Base-by-base conservation (phyloP, 306 rosid genomes). In the Rosa rugosa region DNA sequence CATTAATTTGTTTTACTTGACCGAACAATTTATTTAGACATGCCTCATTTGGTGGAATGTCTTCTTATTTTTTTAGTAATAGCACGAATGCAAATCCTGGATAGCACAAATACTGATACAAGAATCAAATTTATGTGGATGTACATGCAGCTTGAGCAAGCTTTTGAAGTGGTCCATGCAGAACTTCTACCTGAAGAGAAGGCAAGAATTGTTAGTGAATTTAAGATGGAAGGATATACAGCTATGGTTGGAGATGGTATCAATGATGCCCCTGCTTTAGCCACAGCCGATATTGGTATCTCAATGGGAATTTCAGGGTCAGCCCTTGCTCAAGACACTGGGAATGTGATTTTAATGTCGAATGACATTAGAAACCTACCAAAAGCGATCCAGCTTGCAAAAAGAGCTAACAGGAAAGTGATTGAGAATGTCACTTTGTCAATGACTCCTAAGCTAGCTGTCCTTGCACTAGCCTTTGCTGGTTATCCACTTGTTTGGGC, bases 241-340 rank as follows among this genome's bases (percentile, higher is more conserved):
- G 98, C 93, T 13, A 95, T 95, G 99, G 73, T 93, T 69, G 99
- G 99, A 69, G 99, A 95, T 41, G 99, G 99, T 71, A 0, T 95
- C 36, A 95, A 95, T 8, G 99, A 95, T 0, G 98, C 98, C n/a
- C 98, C 99, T 0, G 97, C 99, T 20, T 77, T 95, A 72, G 99
- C 99, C 27, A 81, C 86, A 4, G 99, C 99, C 3, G 94, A 95
- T 73, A 91, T 95, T 0, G 99, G 99, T 8, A 89, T 95, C 82
- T 95, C 99, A 3, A 95, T 95, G 99, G 99, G 99, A 3, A 91
- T 95, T 75, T 91, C 98, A 2, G 99, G 99, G 54, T 95, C 99
- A 59, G 97, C 98, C 38, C 82, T 95, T 40, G 98, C 99, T n/a
- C 88, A 85, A 77, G 98, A 95, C 78, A 91, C 99, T 0, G 94